Evolutionary conservation across 768 basidiomycete species (phyloP), one percentile per base, ranked within the genome.

Genomic region (Mycena rosella): DNA sequence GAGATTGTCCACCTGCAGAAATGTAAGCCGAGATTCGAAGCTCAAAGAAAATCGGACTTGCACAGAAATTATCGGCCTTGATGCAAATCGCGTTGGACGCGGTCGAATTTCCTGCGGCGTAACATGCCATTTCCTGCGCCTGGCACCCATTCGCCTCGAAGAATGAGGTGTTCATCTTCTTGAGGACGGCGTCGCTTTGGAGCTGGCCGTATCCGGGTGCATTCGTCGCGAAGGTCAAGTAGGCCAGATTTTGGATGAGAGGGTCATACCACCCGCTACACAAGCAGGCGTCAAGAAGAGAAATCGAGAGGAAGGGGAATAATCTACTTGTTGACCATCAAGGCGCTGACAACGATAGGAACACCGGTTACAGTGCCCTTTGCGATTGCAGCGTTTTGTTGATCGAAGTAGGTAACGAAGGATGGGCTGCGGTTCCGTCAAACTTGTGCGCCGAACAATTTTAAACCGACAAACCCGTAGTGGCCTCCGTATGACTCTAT

Each of bases 181-280:
- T 74, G 44, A 91, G 75, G 2, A 87, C 83, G 5, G 71, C 64
- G 47, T 85, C 79, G 32, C 79, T 80, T 65, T 87, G 87, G 14
- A 91, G 84, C 66, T 84, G 89, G 7, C 90, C 90, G 68, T 91
- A 91, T 17, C 89, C 88, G 10, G 90, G 90, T 0, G 90, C 90
- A 42, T 89, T 74, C 0, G 83, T 84, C 0, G 89, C 87, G 62
- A 91, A 91, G 36, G 81, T 81, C 63, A 91, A 81, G 63, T 87
- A 90, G 13, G 89, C 86, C 66, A 88, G 70, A 69, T 87, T 86
- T 69, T 91, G 90, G 45, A 90, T 82, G 32, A 90, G 78, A 0
- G 90, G 89, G 67, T 91, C 90, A 59, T 82, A 86, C 89, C 89
- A 90, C 42, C 89, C 89, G 68, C 90, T 91, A 49, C 13, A 48